phyloP scores from a whole-genome alignment of 2,329 filamentous ascomycete species.

The Thielaviopsis ethacetica region DNA sequence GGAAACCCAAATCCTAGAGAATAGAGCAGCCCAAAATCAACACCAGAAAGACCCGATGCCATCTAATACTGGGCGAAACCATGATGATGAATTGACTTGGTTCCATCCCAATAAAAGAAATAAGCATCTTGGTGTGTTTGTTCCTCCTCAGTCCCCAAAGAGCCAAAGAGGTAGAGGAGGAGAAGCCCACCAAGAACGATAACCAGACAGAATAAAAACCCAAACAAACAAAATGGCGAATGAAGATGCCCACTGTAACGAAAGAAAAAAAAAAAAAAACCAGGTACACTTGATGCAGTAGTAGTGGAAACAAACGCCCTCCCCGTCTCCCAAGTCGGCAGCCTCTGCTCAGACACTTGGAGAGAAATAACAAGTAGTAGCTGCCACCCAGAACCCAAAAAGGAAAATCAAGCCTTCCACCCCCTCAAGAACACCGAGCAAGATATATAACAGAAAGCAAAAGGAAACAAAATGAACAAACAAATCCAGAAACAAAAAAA shows the following conservation, averaged over 20 bases:
- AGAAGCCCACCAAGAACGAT: background rate
- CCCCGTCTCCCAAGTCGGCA: conserved; percentile 6
- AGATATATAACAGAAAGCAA: background rate
- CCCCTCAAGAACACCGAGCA: conserved; percentile 1
- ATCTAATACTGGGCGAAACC: background rate
- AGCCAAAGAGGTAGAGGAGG: background rate
- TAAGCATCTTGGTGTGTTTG: background rate
- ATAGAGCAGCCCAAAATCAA: background rate
- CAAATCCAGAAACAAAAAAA: background rate
- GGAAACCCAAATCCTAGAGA: background rate
- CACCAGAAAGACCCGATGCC: background rate
- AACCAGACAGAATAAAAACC: background rate
- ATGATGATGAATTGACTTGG: background rate
- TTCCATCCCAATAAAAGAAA: background rate
- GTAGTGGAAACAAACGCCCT: background rate
- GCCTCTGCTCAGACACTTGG: conserved; percentile 11
- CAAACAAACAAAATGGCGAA: background rate
- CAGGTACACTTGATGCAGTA: conserved; percentile 2
- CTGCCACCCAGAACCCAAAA: conserved; percentile 3
- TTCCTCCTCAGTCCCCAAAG: background rate
- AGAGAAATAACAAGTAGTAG: background rate
- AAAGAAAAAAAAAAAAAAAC: conserved; percentile 12
- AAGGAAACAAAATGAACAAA: background rate
- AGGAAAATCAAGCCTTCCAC: conserved; percentile 1
- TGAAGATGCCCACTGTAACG: background rate